phyloP scores from a whole-genome alignment of 495 filamentous ascomycete species.

The Penicillium alfredii region DNA sequence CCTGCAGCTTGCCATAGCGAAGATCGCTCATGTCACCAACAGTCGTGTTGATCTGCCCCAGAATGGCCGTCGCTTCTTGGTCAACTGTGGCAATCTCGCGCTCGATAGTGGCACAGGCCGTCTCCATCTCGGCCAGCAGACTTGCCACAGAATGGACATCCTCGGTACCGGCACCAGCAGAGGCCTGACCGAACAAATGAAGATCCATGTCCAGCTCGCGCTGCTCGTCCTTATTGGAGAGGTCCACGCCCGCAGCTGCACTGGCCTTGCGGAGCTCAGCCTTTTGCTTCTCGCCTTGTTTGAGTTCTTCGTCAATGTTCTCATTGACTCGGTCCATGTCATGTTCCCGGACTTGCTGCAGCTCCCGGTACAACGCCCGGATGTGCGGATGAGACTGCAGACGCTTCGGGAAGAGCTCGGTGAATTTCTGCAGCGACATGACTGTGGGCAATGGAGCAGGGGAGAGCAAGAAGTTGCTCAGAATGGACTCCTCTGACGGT shows the following conservation, averaged over 20 bases:
- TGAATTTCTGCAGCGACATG: slow-evolving; percentile 69
- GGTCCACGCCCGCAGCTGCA: slow-evolving; percentile 48
- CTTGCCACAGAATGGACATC: slow-evolving; percentile 56
- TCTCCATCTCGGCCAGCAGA: slow-evolving; percentile 62
- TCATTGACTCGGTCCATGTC: slow-evolving; percentile 60
- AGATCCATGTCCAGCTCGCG: slow-evolving; percentile 66
- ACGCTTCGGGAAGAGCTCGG: slow-evolving; percentile 64
- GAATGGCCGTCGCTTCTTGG: slow-evolving; percentile 52
- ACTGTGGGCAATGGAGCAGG: slow-evolving; percentile 67
- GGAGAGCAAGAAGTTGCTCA: slow-evolving; percentile 70
- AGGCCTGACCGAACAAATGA: slow-evolving; percentile 59
- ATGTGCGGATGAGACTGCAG: slow-evolving; percentile 67
- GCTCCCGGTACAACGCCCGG: slow-evolving; percentile 68
- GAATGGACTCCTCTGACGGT: slow-evolving; percentile 63
- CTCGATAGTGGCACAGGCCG: slow-evolving; percentile 59
- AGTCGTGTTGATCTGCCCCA: slow-evolving; percentile 55
- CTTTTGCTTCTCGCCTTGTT: slow-evolving; percentile 56
- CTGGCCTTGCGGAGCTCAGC: slow-evolving; percentile 53
- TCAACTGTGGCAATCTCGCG: slow-evolving; percentile 58
- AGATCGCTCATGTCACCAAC: slow-evolving; percentile 75
- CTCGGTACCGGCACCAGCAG: slow-evolving; percentile 24
- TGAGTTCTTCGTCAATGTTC: slow-evolving; percentile 62
- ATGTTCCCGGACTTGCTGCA: slow-evolving; percentile 64
- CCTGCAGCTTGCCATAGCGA: slow-evolving; percentile 69
- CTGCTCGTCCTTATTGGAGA: slow-evolving; percentile 51